A percentile compares a stretch with the other conserved stretches of the same genome.
Conservation (phyloP, 2,329 filamentous ascomycete genomes). For the Trichophyton equinum region DNA sequence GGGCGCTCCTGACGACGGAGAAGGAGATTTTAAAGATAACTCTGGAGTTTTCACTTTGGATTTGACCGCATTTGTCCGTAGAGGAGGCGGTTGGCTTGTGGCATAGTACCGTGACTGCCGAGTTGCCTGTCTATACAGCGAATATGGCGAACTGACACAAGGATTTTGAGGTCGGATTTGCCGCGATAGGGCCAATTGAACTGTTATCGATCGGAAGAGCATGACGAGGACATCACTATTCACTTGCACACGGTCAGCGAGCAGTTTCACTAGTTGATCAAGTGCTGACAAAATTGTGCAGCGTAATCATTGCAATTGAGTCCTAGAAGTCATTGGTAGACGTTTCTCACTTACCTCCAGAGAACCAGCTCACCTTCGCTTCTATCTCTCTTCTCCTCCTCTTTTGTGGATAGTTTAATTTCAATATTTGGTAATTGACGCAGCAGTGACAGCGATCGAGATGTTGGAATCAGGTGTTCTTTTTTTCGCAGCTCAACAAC, state of each 20-base stretch:
- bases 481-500: neutral
- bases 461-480: neutral
- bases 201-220: neutral
- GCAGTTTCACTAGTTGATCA: neutral
- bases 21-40: slow-evolving; percentile 5
- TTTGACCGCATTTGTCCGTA: neutral
- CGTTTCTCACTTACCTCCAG: too few species aligned
- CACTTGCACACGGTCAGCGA: neutral
- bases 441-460: neutral
- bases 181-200: neutral
- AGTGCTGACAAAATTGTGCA: neutral
- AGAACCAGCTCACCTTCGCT: too few species aligned
- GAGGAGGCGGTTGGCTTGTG: neutral
- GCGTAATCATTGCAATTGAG: too few species aligned
- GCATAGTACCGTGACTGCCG: neutral
- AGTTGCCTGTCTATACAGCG: neutral
- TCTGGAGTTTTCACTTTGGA: slow-evolving; percentile 5
- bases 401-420: too few species aligned
- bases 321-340: too few species aligned
- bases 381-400: too few species aligned
- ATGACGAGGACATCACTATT: neutral
- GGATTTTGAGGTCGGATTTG: neutral
- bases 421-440: neutral
- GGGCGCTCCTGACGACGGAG: neutral
- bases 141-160: neutral